Base-by-base conservation (phyloP, 495 filamentous ascomycete genomes). In the Penicillium bovifimosum region DNA sequence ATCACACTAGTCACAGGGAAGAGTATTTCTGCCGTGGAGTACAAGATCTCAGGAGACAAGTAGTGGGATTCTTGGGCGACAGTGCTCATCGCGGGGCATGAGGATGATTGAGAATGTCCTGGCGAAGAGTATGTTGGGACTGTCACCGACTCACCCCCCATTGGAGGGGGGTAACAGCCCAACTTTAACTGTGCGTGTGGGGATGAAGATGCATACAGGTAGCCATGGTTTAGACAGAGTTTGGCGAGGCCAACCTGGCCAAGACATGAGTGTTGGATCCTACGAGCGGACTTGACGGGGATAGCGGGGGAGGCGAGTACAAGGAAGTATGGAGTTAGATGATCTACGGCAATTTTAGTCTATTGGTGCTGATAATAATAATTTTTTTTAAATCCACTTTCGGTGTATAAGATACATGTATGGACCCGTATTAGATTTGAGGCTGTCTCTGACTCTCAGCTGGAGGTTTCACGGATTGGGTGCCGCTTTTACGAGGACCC, bases 171-270 rank as follows among this genome's bases (percentile, higher is more conserved):
- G 38, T 7, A 41, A 29, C 48, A 50, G 48, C 39, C 34, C 48
- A 42, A 34, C 48, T 50, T 50, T 42, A 42, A 26, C 36, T n/a
- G 28, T 28, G 14, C 9, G n/a, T 43, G 41, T 43, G 41, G 48
- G 31, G 34, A 38, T 27, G 38, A n/a, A 9, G 26, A 33, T 36
- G 6, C 20, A 24, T 18, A 2, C 14, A 27, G 33, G 11, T 16
- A 33, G 48, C 18, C 39, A 11, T 41, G 27, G 29, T 11, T 14
- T 48, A 14, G 28, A 42, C 39, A 32, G 33, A 32, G 20, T 27
- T 24, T 32, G 32, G 29, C 29, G 17, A 42, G 28, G 17, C 38
- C 34, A 34, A 34, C 38, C 9, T 26, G 28, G 17, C 38, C 34
- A 34, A 34, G 48, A 13, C 16, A 33, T 36, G 6, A 32, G 35